Percentiles rank a stretch among this genome's conserved stretches.
Evolutionary conservation across 768 basidiomycete genomes (phyloP).

Genomic region (Glaciozyma martinii): DNA sequence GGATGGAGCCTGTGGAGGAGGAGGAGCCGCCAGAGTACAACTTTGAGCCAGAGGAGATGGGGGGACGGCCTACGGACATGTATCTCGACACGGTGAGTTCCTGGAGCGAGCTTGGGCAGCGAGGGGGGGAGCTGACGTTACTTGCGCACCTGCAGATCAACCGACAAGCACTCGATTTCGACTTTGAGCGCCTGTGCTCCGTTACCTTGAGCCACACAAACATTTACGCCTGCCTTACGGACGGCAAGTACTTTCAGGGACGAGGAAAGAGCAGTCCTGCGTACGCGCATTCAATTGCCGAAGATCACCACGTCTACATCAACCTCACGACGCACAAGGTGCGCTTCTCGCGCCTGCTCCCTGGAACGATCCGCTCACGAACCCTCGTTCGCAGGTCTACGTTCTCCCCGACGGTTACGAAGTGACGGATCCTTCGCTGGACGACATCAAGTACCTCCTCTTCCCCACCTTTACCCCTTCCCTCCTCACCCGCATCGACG

Average conservation of each 20-base stretch:
- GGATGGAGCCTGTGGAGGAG: conserved; percentile 4
- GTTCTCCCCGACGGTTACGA: conserved; percentile 94
- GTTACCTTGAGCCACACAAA: conserved; percentile 95
- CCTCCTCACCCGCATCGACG: conserved; percentile 42
- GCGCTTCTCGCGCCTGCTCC: conserved; percentile 33
- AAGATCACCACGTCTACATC: conserved; percentile 97
- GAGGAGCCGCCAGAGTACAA: conserved; percentile 20
- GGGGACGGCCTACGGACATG: conserved; percentile 26
- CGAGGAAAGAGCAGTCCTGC: conserved; percentile 87
- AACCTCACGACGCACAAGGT: conserved; percentile 91
- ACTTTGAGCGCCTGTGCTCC: conserved; percentile 98
- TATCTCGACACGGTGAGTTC: conserved; percentile 36
- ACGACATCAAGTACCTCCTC: conserved; percentile 87
- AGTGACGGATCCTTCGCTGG: conserved; percentile 90
- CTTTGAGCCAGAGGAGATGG: conserved; percentile 7
- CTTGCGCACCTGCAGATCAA: conserved; percentile 58
- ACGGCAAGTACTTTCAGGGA: conserved; percentile 98
- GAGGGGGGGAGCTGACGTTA: too few species aligned
- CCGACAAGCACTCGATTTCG: conserved; percentile 83
- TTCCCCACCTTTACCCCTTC: conserved; percentile 72
- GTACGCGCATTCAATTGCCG: conserved; percentile 92
- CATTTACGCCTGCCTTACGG: conserved; percentile 92
- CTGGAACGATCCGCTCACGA: neutral
- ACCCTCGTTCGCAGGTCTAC: conserved; percentile 58
- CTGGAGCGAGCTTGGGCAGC: neutral